Evolutionary conservation across 495 filamentous ascomycete species (phyloP).

Genomic region (Lasiosphaeria ovina): DNA sequence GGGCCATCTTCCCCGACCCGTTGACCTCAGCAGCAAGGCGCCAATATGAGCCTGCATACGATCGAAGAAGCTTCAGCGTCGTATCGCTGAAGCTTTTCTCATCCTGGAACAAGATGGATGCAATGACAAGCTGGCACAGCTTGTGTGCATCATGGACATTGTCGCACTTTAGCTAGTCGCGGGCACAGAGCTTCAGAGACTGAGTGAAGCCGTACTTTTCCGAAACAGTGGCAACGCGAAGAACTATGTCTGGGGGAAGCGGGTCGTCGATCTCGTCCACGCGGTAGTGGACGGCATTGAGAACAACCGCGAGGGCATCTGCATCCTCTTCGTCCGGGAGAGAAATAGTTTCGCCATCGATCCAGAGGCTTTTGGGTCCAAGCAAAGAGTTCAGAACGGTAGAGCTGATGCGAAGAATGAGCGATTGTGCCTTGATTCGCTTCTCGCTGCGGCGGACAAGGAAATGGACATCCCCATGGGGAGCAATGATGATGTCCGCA

Average conservation of each 20-base stretch:
- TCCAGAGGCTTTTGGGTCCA: not conserved
- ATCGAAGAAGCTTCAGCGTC: not conserved
- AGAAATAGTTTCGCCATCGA: not conserved
- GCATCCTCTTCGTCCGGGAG: not conserved
- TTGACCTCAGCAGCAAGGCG: not conserved
- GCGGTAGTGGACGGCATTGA: slow-evolving; percentile 3
- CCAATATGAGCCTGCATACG: not conserved
- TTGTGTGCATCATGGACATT: not conserved
- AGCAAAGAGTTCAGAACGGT: not conserved
- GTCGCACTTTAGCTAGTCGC: slow-evolving; percentile 2
- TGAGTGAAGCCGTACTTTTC: slow-evolving; percentile 2
- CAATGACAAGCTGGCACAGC: not conserved
- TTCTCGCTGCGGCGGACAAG: not conserved
- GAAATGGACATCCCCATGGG: not conserved
- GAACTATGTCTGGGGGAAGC: not conserved
- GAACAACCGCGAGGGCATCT: not conserved
- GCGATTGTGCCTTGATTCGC: not conserved
- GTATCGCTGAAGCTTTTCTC: not conserved
- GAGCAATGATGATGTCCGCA: not conserved
- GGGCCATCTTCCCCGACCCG: not conserved
- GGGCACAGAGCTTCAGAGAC: not conserved
- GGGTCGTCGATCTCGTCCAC: not conserved
- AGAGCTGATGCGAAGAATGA: not conserved
- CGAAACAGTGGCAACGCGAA: not conserved
- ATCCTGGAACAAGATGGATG: not conserved